Percentiles rank a stretch among this genome's conserved stretches.
These are phyloP conservation scores for Ricinus communis DNA, from an alignment of 345 rosid species.

Conservation along the genomic window DNA sequence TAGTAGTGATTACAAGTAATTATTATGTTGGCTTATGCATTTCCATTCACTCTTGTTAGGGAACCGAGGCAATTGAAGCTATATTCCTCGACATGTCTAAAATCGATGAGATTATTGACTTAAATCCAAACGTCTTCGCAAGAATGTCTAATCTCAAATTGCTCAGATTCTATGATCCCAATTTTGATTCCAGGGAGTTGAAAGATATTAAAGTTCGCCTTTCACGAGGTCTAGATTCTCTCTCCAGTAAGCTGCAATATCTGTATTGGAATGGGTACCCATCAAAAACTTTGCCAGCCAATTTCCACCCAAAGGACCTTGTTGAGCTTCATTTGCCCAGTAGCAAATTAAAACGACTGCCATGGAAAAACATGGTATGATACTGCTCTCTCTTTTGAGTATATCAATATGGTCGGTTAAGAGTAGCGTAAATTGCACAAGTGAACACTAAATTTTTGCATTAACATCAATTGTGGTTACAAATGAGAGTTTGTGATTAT, in stretches of 20 bases:
- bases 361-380: not conserved
- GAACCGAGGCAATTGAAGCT: slow-evolving; percentile 7
- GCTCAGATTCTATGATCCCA: not conserved
- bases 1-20: not conserved
- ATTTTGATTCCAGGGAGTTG: no score
- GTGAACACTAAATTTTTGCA: no score
- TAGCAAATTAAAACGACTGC: not conserved
- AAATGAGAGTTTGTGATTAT: no score
- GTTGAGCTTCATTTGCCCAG: slow-evolving; percentile 2
- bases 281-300: slow-evolving; percentile 9
- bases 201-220: not conserved
- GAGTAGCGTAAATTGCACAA: no score
- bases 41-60: not conserved
- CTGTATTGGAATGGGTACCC: slow-evolving; percentile 12
- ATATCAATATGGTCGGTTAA: no score
- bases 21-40: not conserved
- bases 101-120: not conserved
- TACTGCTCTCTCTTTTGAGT: no score
- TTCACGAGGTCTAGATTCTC: slow-evolving; percentile 8
- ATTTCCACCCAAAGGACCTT: slow-evolving; percentile 8
- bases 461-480: no score
- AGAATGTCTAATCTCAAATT: slow-evolving; percentile 1
- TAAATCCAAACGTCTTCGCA: not conserved
- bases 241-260: slow-evolving; percentile 7
- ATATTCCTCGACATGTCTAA: slow-evolving; percentile 1